Base-by-base conservation (phyloP, 192 early-diverging fungal species). In the Linnemannia zychae region DNA sequence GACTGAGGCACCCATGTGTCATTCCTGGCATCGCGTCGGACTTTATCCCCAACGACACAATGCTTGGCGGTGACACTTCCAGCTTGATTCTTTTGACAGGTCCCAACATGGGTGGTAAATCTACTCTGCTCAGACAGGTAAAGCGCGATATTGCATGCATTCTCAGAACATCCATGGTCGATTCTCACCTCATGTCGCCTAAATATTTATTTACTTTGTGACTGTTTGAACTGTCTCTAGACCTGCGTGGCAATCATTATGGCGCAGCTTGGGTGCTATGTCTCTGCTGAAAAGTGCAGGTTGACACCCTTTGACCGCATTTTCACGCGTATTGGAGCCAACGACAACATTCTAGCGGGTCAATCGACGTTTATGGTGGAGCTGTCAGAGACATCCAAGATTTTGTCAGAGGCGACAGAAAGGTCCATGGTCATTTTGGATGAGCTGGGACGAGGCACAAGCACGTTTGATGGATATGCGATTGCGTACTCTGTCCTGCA, bases 61-160 rank as follows among this genome's bases (percentile, higher is more conserved):
- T 88, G 50, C 90, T 99, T 2, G 97, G 97, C 9, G 91, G 92
- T 1, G 75, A 83, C 7, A 88, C 83, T 12, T 78, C 92, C 47
- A 94, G 90, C 73, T 93, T 99, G 87, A 94, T 99, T 16, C 89
- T 99, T 15, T 87, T 99, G 67, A 99, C 99, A 0, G 99, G 99
- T 31, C 98, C 99, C n/a, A 99, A 99, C 87, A 99, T 99, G 97
- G 99, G 98, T 82, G 99, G 99, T 72, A 99, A 99, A 92, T 97
- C 95, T 1, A 99, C 99, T 0, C 90, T 99, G 22, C 91, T 99
- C 71, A 93, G 99, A 40, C 98, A 99, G 91, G 93, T 94, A 84
- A 67, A 47, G 1, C 9, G 3, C 40, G 40, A 44, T 44, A 9
- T 44, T 44, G 9, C 37, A 40, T n/a, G n/a, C n/a, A n/a, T n/a